A percentile compares a stretch with the other conserved stretches of the same genome.
Conservation (phyloP, 2,329 filamentous ascomycete species). For the Golovinomyces cichoracearum region DNA sequence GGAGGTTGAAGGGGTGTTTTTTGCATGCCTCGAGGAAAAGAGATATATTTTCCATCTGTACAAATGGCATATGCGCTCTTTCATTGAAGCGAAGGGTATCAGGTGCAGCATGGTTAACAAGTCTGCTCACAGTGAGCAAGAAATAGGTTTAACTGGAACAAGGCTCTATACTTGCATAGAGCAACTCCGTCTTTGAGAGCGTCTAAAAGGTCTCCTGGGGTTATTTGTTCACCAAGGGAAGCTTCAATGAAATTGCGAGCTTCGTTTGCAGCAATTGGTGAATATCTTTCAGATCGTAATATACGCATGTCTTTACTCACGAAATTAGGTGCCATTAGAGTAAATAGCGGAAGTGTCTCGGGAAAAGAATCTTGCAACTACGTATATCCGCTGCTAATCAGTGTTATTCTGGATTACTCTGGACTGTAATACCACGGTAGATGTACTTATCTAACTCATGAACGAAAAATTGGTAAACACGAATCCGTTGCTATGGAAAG, state of each 20-base stretch:
- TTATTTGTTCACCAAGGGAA: slow-evolving; percentile 45
- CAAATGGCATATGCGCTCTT: slow-evolving; percentile 77
- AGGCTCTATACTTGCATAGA: slow-evolving; percentile 54
- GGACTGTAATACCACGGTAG: too few relatives aligned
- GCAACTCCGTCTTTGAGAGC: slow-evolving; percentile 72
- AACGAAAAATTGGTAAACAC: too few relatives aligned
- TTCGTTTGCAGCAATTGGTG: slow-evolving; percentile 68
- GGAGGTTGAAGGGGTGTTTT: slow-evolving; percentile 57
- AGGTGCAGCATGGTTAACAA: slow-evolving; percentile 56
- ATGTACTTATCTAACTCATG: too few relatives aligned
- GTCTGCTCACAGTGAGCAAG: slow-evolving; percentile 18
- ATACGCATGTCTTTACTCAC: slow-evolving; percentile 89
- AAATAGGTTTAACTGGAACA: neutral
- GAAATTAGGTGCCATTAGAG: slow-evolving; percentile 64
- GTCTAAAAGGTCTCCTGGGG: slow-evolving; percentile 54
- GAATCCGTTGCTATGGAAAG: too few relatives aligned
- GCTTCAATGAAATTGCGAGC: slow-evolving; percentile 66
- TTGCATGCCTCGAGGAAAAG: slow-evolving; percentile 83
- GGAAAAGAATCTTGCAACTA: too few relatives aligned
- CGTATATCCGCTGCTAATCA: too few relatives aligned
- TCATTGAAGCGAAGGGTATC: slow-evolving; percentile 66
- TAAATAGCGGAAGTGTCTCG: neutral
- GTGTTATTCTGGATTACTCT: too few relatives aligned
- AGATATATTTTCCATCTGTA: slow-evolving; percentile 98
- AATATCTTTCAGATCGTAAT: slow-evolving; percentile 79